A percentile compares a stretch with the other conserved stretches of the same genome.
phyloP scores from a whole-genome alignment of 116 monocot genomes.

The Iris pallida region DNA sequence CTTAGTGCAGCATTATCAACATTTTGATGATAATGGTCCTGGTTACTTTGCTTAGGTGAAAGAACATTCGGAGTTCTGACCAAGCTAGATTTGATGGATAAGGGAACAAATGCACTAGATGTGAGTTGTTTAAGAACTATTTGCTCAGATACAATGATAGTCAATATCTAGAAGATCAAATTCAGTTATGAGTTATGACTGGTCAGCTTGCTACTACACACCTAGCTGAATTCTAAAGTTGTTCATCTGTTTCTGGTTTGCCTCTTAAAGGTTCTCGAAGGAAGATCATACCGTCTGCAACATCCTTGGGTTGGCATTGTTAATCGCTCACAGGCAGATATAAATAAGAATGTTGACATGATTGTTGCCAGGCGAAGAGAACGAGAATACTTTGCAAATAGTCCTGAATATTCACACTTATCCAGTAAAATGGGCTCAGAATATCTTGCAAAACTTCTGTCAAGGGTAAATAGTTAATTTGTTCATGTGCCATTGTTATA shows the following conservation, averaged over 20 bases:
- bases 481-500: not conserved
- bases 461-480: constrained; percentile 31
- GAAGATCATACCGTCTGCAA: constrained; percentile 62
- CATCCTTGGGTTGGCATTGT: constrained; percentile 90
- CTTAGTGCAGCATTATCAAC: not conserved
- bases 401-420: constrained; percentile 75
- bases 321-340: constrained; percentile 80
- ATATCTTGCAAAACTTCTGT: constrained; percentile 85
- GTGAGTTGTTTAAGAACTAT: constrained; percentile 29
- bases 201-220: not conserved
- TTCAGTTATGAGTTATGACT: no score
- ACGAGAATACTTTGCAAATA: constrained; percentile 59
- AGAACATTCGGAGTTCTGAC: constrained; percentile 80
- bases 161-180: not conserved
- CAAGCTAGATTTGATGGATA: constrained; percentile 76
- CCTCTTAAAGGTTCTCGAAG: constrained; percentile 58
- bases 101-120: constrained; percentile 78
- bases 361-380: constrained; percentile 57
- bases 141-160: not conserved
- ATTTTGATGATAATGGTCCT: not conserved
- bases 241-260: not conserved
- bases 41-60: constrained; percentile 30
- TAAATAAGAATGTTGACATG: constrained; percentile 86
- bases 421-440: constrained; percentile 86
- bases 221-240: not conserved